Evolutionary conservation across 2,329 filamentous ascomycete species (phyloP).

Genomic region (Fulvia fulva): DNA sequence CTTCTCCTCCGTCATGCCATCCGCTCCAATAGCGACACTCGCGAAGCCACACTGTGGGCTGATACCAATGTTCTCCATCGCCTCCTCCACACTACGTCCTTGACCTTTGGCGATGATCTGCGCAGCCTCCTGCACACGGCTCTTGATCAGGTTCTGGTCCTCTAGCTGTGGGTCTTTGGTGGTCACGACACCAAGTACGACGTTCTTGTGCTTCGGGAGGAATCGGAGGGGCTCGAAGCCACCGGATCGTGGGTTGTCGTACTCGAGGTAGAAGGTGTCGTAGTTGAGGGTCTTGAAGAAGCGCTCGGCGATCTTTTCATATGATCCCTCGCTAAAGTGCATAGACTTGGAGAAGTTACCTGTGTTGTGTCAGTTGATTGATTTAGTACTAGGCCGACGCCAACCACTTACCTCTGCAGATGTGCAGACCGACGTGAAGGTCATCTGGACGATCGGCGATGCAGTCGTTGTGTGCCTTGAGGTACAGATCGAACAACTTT

Average conservation of each 20-base stretch:
- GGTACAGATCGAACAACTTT: conserved; percentile 35
- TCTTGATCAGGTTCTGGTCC: conserved; percentile 33
- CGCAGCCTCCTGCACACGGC: conserved; percentile 34
- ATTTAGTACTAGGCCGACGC: neutral
- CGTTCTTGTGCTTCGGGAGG: conserved; percentile 38
- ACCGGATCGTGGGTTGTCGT: conserved; percentile 37
- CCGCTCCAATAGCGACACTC: conserved; percentile 35
- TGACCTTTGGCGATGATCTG: conserved; percentile 37
- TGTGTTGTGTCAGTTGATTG: conserved; percentile 11
- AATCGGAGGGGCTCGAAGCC: conserved; percentile 38
- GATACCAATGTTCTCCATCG: conserved; percentile 37
- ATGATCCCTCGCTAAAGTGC: conserved; percentile 38
- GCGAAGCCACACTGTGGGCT: conserved; percentile 39
- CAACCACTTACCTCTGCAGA: conserved; percentile 33
- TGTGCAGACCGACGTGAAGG: conserved; percentile 37
- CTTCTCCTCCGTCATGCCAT: conserved; percentile 37
- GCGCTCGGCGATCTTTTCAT: conserved; percentile 36
- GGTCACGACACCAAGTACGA: conserved; percentile 38
- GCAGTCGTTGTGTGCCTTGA: conserved; percentile 37
- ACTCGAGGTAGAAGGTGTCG: conserved; percentile 40
- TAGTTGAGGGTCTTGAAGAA: conserved; percentile 39
- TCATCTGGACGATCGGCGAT: conserved; percentile 33
- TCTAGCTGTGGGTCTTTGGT: conserved; percentile 38
- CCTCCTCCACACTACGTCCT: conserved; percentile 34
- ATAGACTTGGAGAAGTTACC: conserved; percentile 38